phyloP scores from a whole-genome alignment of 2,329 filamentous ascomycete species.

The Paecilomyces niveus region DNA sequence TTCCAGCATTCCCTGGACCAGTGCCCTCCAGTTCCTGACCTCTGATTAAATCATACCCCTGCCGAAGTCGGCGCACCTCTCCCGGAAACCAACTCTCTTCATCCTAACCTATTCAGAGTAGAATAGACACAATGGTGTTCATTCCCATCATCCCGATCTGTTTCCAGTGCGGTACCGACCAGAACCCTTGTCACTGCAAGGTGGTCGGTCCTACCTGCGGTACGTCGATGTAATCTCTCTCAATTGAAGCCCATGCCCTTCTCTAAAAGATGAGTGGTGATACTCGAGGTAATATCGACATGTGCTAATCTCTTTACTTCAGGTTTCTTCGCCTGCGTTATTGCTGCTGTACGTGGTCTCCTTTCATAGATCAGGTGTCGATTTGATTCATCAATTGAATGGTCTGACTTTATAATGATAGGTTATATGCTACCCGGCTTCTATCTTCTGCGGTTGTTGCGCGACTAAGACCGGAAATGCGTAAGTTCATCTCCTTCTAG shows the following conservation, averaged over 20 bases:
- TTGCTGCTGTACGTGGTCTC: constrained; percentile 39
- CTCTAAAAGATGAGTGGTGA: not conserved
- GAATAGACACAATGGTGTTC: constrained; percentile 29
- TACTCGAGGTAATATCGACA: not conserved
- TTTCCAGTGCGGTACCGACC: constrained; percentile 50
- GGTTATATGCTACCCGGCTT: constrained; percentile 50
- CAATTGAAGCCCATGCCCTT: not conserved
- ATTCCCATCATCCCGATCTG: constrained; percentile 46
- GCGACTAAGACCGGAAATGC: constrained; percentile 47
- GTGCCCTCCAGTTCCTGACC: not conserved
- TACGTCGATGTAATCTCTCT: constrained; percentile 13
- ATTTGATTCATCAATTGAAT: not conserved
- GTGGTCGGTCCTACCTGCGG: constrained; percentile 50
- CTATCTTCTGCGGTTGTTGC: constrained; percentile 51
- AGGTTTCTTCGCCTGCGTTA: constrained; percentile 42
- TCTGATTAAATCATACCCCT: not conserved
- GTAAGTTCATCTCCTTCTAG: constrained; percentile 27
- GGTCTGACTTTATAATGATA: constrained; percentile 15
- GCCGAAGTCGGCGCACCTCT: not conserved
- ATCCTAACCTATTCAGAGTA: not conserved
- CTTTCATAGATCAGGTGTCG: not conserved
- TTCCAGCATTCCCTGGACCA: not conserved
- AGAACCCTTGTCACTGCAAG: constrained; percentile 53
- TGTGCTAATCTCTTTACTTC: not conserved
- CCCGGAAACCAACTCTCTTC: not conserved